These are phyloP conservation scores for Periconia sp. DNA, from an alignment of 2,329 filamentous ascomycete species.

Conservation along the genomic window DNA sequence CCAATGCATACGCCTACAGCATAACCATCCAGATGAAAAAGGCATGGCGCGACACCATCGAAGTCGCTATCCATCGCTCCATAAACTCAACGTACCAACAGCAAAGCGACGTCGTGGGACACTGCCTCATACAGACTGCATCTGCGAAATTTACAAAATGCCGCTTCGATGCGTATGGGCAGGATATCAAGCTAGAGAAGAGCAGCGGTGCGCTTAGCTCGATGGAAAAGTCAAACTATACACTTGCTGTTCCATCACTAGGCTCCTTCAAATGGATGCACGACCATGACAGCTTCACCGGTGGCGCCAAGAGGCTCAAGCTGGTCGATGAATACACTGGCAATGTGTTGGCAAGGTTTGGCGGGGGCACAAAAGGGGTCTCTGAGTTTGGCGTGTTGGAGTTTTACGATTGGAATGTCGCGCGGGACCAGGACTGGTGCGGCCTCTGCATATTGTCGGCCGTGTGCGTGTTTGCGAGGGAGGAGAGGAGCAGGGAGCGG, in stretches of 20 bases:
- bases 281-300: conserved; percentile 8
- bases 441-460: conserved; percentile 14
- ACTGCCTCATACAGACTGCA: conserved; percentile 13
- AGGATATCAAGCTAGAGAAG: conserved; percentile 11
- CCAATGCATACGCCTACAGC: conserved; percentile 14
- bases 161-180: conserved; percentile 16
- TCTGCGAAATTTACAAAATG: conserved; percentile 8
- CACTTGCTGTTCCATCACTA: conserved; percentile 6
- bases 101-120: conserved; percentile 9
- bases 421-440: conserved; percentile 11
- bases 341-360: conserved; percentile 9
- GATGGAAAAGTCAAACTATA: conserved; percentile 11
- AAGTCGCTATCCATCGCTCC: conserved; percentile 16
- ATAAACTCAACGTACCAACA: conserved; percentile 9
- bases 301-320: conserved; percentile 10
- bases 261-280: conserved; percentile 10
- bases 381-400: conserved; percentile 18
- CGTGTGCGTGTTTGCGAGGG: conserved; percentile 15
- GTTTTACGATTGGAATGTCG: conserved; percentile 11
- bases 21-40: conserved; percentile 10
- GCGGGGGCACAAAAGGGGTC: conserved; percentile 8
- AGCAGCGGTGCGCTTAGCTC: not conserved
- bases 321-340: conserved; percentile 6
- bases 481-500: no score
- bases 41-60: conserved; percentile 13